Conservation (phyloP, 805 yeast genomes). For the Kazachstania psychrophila region DNA sequence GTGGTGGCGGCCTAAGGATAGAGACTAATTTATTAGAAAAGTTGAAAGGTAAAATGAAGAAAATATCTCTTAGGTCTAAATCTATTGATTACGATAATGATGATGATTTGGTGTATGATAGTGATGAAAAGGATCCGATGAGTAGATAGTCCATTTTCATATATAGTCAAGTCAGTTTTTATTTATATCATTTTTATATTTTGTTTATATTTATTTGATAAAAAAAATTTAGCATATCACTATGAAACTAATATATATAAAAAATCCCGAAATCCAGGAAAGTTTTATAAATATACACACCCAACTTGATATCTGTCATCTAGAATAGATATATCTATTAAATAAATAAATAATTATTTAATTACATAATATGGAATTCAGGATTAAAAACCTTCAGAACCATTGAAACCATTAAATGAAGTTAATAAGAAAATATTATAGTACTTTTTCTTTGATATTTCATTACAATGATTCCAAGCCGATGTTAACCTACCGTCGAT, state of each 20-base stretch:
- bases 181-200: too few relatives aligned
- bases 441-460: slow-evolving; percentile 57
- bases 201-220: too few relatives aligned
- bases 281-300: too few relatives aligned
- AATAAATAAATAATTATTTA: too few relatives aligned
- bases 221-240: too few relatives aligned
- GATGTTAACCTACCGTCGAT: slow-evolving; percentile 75
- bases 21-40: not conserved
- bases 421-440: slow-evolving; percentile 50
- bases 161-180: not conserved
- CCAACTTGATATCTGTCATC: too few relatives aligned
- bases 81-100: not conserved
- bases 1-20: too few relatives aligned
- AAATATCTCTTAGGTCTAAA: not conserved
- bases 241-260: too few relatives aligned
- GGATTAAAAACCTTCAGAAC: slow-evolving; percentile 48
- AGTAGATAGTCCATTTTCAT: not conserved
- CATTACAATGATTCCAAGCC: slow-evolving; percentile 78
- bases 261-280: too few relatives aligned
- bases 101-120: not conserved
- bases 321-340: too few relatives aligned
- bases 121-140: slow-evolving; percentile 2
- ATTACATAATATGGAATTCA: too few relatives aligned
- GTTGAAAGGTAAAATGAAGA: not conserved
- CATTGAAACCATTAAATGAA: slow-evolving; percentile 71